Evolutionary conservation across 2,329 filamentous ascomycete species (phyloP), one percentile per base, ranked within the genome.

Genomic region (Fusarium sp.): DNA sequence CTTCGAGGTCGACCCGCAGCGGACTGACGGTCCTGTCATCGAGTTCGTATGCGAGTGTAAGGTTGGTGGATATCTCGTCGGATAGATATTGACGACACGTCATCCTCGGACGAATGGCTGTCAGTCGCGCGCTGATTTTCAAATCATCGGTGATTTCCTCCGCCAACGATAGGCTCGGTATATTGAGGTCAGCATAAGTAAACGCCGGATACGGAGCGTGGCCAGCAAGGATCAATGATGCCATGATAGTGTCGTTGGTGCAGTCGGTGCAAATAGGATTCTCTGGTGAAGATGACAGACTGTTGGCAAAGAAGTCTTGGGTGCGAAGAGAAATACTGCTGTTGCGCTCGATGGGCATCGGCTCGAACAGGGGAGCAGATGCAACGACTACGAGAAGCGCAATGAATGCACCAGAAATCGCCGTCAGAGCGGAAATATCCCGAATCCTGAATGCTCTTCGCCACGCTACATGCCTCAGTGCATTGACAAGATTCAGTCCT

Each of bases 121-220:
- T 71, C 1, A 77, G 17, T 2, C 55, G 68, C 3, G 67, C 70
- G 5, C 63, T 62, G 6, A 75, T 57, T 19, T 44, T 63, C 14
- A 62, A 36, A n/a, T 61, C 48, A 8, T 59, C 44, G 1, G 37
- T 37, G 6, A 41, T 11, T 27, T 53, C 35, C 23, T 70, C 65
- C 13, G 55, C 55, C 15, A 70, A 13, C 9, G 51, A 48, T 4
- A 74, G 29, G 2, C 53, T 56, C 6, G 71, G 73, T 21, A 75
- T 62, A 31, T 66, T 70, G 33, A 70, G 65, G 50, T 71, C 56
- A 11, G 73, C 70, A 54, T 71, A 77, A 0, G 77, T 79, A 39
- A 76, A 78, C 0, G 48, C 43, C 0, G 77, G 76, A 19, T 75
- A 78, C 0, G 72, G 68, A 0, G 75, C 57, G 37, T 76, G 75